A percentile compares a stretch with the other conserved stretches of the same genome.
These are phyloP conservation scores for Candida hispaniensis DNA, from an alignment of 805 yeast species.

Conservation along the genomic window DNA sequence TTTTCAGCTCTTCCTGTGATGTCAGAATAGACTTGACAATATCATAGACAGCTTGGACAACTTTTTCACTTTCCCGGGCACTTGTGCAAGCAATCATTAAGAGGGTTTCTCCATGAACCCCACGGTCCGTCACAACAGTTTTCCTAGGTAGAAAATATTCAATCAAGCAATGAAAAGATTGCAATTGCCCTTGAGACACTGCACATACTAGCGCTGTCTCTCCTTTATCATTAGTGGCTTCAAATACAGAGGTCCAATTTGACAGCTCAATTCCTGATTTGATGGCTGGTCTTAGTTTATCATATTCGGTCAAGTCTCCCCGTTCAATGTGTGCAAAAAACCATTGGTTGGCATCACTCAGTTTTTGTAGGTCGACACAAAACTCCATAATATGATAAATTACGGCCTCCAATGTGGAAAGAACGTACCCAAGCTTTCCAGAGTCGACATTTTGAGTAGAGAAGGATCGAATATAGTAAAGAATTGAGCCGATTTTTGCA, in stretches of 20 bases:
- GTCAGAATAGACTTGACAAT: slow-evolving; percentile 31
- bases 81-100: slow-evolving; percentile 43
- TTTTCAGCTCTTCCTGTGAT: slow-evolving; percentile 35
- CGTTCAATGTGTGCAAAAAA: slow-evolving; percentile 43
- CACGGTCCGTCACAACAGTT: slow-evolving; percentile 55
- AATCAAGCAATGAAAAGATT: slow-evolving; percentile 38
- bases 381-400: slow-evolving; percentile 48
- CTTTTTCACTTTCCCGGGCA: slow-evolving; percentile 40
- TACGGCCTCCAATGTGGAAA: slow-evolving; percentile 79
- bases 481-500: slow-evolving; percentile 47
- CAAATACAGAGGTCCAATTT: slow-evolving; percentile 24
- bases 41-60: slow-evolving; percentile 29
- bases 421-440: slow-evolving; percentile 64
- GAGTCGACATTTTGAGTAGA: slow-evolving; percentile 37
- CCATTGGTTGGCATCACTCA: slow-evolving; percentile 40
- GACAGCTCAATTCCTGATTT: slow-evolving; percentile 5
- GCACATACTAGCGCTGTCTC: slow-evolving; percentile 64
- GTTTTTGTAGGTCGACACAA: slow-evolving; percentile 30
- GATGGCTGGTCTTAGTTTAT: slow-evolving; percentile 6
- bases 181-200: slow-evolving; percentile 37
- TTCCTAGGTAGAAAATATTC: slow-evolving; percentile 46
- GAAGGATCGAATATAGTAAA: slow-evolving; percentile 56
- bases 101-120: slow-evolving; percentile 44
- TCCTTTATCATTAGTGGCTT: slow-evolving; percentile 43
- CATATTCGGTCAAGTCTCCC: slow-evolving; percentile 22